Percentiles rank a stretch among this genome's conserved stretches.
These are phyloP conservation scores for Labyrinthula sp. DNA, from an alignment of 352 stramenopile species.

Conservation along the genomic window DNA sequence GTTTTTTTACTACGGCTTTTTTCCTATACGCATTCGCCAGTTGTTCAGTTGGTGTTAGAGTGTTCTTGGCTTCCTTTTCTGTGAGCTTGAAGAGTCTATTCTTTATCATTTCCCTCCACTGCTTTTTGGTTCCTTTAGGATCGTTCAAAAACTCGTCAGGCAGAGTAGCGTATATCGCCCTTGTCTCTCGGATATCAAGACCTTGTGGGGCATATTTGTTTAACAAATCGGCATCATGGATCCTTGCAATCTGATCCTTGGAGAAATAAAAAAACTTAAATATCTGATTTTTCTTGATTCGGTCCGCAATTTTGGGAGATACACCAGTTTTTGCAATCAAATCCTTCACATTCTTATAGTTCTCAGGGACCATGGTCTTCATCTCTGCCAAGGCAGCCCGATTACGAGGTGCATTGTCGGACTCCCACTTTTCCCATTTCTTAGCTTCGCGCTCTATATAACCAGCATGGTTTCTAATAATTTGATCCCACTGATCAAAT, in stretches of 20 bases:
- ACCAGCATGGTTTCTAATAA: slow-evolving; percentile 35
- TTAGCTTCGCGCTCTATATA: slow-evolving; percentile 33
- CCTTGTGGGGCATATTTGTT: slow-evolving; percentile 21
- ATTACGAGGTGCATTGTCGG: slow-evolving; percentile 20
- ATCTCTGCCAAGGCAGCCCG: slow-evolving; percentile 6
- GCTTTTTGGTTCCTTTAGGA: slow-evolving; percentile 13
- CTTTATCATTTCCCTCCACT: slow-evolving; percentile 22
- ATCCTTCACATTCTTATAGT: too few species aligned
- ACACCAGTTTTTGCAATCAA: slow-evolving; percentile 26
- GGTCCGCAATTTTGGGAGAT: slow-evolving; percentile 7
- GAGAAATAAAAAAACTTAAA: slow-evolving; percentile 29
- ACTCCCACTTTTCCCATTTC: slow-evolving; percentile 32
- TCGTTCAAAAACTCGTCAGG: slow-evolving; percentile 17
- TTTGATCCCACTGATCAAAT: slow-evolving; percentile 34
- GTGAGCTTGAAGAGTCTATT: slow-evolving; percentile 30
- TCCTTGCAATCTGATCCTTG: slow-evolving; percentile 8
- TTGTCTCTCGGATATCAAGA: slow-evolving; percentile 23
- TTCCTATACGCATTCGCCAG: slow-evolving; percentile 29
- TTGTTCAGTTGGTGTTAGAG: slow-evolving; percentile 19
- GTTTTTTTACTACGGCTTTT: too few species aligned
- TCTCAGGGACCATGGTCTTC: slow-evolving; percentile 22
- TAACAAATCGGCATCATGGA: slow-evolving; percentile 25
- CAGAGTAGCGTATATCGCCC: slow-evolving; percentile 17
- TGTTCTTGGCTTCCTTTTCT: slow-evolving; percentile 23
- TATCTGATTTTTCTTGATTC: slow-evolving; percentile 31